Base-by-base conservation (phyloP, 352 stramenopile species). In the Hyaloperonospora brassicae region DNA sequence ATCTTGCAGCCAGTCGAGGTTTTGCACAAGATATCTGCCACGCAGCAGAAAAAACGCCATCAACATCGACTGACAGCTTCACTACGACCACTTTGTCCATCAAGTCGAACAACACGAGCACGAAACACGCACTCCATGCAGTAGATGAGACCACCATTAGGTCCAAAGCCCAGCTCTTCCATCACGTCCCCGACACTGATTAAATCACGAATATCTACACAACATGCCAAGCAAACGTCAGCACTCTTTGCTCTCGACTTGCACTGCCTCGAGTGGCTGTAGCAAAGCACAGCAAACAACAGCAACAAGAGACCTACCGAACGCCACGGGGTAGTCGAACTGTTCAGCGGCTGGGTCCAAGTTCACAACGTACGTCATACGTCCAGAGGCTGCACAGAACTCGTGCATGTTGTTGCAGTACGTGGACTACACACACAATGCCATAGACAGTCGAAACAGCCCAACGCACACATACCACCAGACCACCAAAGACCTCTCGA, bases 61-160 rank as follows among this genome's bases (percentile, higher is more conserved):
- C 27, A 66, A 44, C n/a, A 51, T 24, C 17, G 13, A 22, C 13
- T 10, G 10, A 17, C 24, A 22, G 43, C 44, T 48, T 8, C 21
- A 9, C 9, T 14, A 52, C 4, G 27, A 34, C 27, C 4, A 4
- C 4, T 34, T 8, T 34, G 4, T 9, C 27, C 4, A 34, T 8
- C 4, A 4, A 34, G 27, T 9, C 4, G 9, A 23, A 17, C 3
- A 51, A 51, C 43, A 54, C 31, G n/a, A 21, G 41, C 5, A 13
- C 93, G 1, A n/a, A 40, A 3, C n/a, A 43, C 66, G 64, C 88
- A 98, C 89, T 99, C 96, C 87, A 99, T 98, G 74, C 96, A 99
- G 73, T 98, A 99, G 12, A 99, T 78, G 12, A 99, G 77, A 1
- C 90, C 96, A 12, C 97, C 97, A 64, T 99, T 99, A 0, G 97